These are phyloP conservation scores for Chiua sp. DNA, from an alignment of 1,284 basidiomycete species.

Conservation along the genomic window DNA sequence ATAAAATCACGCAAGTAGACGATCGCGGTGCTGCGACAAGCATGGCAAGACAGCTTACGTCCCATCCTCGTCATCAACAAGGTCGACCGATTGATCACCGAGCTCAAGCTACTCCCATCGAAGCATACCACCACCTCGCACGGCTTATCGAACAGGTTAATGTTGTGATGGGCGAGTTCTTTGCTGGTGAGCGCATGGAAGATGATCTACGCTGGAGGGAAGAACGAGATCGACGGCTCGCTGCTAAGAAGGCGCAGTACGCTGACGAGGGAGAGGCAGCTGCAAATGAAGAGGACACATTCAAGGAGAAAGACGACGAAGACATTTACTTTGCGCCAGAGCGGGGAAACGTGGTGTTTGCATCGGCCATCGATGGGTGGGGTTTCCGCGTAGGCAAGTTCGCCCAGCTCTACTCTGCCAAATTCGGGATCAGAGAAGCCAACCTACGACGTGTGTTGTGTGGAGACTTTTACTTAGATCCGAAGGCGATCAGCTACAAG, in stretches of 20 bases:
- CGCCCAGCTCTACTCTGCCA: conserved; percentile 90
- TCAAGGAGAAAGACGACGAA: conserved; percentile 95
- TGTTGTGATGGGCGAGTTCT: conserved; percentile 97
- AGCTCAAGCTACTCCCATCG: conserved; percentile 92
- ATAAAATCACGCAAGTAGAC: conserved; percentile 62
- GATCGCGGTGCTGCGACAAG: conserved; percentile 93
- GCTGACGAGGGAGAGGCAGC: conserved; percentile 70
- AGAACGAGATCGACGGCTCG: conserved; percentile 84
- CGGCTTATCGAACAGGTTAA: conserved; percentile 98
- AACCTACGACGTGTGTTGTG: conserved; percentile 91
- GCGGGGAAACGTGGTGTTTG: conserved; percentile 96
- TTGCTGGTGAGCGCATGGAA: conserved; percentile 96
- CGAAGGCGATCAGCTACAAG: conserved; percentile 93
- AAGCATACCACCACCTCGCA: conserved; percentile 94
- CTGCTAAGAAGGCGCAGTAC: conserved; percentile 70
- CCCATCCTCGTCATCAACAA: conserved; percentile 99
- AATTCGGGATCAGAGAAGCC: conserved; percentile 90
- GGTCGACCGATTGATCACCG: conserved; percentile 93
- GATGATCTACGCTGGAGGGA: conserved; percentile 96
- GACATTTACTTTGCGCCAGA: conserved; percentile 98
- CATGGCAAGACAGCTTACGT: conserved; percentile 89
- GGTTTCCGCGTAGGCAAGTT: conserved; percentile 96
- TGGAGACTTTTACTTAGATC: conserved; percentile 98
- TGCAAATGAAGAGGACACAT: conserved; percentile 64
- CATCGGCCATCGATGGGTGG: conserved; percentile 97